Conservation (phyloP, 2,329 filamentous ascomycete species). For the Colletotrichum chrysophilum region DNA sequence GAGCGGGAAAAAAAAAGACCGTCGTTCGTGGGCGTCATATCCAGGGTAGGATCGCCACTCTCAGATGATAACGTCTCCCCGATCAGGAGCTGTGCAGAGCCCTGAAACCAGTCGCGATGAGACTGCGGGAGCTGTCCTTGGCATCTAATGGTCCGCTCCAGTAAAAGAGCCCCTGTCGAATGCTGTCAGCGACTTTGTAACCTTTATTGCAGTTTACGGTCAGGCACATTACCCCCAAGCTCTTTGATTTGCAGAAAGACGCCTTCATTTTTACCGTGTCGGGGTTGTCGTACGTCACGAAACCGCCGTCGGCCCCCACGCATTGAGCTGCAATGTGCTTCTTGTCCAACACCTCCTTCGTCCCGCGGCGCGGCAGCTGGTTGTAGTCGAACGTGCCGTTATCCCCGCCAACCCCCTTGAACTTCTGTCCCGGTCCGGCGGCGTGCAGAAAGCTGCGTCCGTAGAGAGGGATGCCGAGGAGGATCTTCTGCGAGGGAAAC, state of each 20-base stretch:
- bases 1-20: not conserved
- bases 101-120: constrained; percentile 64
- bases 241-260: constrained; percentile 72
- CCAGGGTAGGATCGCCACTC: not conserved
- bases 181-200: not conserved
- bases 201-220: not conserved
- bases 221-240: constrained; percentile 62
- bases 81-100: constrained; percentile 54
- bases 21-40: not conserved
- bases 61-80: not conserved
- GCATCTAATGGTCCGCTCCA: constrained; percentile 80
- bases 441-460: constrained; percentile 77
- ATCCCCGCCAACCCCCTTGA: constrained; percentile 59
- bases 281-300: constrained; percentile 81
- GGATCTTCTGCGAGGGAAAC: constrained; percentile 73
- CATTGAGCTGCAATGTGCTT: constrained; percentile 74
- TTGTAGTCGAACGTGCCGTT: constrained; percentile 78
- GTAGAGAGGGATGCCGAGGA: constrained; percentile 78
- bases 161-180: constrained; percentile 73
- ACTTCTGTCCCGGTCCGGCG: constrained; percentile 67
- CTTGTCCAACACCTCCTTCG: constrained; percentile 72
- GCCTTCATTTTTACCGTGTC: constrained; percentile 80
- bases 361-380: constrained; percentile 65
- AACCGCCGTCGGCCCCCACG: constrained; percentile 74
- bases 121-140: constrained; percentile 59